These are phyloP conservation scores for Pelomyxa schiedti DNA, from an alignment of 78 protist genomes.

Conservation along the genomic window DNA sequence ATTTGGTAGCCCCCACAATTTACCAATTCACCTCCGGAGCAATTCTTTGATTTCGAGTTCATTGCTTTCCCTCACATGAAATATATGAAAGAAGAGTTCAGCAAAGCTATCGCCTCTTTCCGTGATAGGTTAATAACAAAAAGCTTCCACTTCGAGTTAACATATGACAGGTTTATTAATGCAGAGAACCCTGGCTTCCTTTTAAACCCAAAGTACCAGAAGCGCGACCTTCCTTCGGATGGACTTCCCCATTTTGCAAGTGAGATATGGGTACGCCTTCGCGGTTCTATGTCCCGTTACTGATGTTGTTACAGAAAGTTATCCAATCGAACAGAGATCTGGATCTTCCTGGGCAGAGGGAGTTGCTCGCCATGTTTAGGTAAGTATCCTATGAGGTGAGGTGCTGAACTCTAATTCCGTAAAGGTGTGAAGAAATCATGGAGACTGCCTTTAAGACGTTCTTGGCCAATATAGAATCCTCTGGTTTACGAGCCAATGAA, in stretches of 20 bases:
- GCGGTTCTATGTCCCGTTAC: not conserved
- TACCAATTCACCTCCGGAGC: not conserved
- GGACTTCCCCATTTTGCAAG: slow-evolving; percentile 48
- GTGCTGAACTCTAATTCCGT: too few relatives aligned
- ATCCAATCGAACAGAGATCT: slow-evolving; percentile 76
- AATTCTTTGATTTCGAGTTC: slow-evolving; percentile 73
- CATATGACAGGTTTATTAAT: too few relatives aligned
- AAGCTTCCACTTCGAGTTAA: too few relatives aligned
- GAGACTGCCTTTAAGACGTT: slow-evolving; percentile 14
- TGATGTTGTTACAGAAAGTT: not conserved
- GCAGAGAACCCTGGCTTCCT: slow-evolving; percentile 2
- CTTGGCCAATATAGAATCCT: slow-evolving; percentile 6
- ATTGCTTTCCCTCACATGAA: slow-evolving; percentile 61
- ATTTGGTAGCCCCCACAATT: slow-evolving; percentile 55
- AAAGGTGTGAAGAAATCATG: slow-evolving; percentile 74
- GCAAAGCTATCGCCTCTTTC: slow-evolving; percentile 12
- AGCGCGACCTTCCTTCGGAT: slow-evolving; percentile 62
- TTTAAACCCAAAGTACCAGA: slow-evolving; percentile 31
- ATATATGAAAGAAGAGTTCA: slow-evolving; percentile 23
- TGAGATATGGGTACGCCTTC: slow-evolving; percentile 49
- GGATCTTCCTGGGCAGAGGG: slow-evolving; percentile 77
- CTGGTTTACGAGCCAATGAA: slow-evolving; percentile 23
- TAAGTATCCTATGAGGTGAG: too few relatives aligned
- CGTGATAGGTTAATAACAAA: too few relatives aligned
- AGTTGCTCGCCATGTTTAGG: slow-evolving; percentile 74